Conservation (phyloP, 305 asterid species). For the Andrographis paniculata region DNA sequence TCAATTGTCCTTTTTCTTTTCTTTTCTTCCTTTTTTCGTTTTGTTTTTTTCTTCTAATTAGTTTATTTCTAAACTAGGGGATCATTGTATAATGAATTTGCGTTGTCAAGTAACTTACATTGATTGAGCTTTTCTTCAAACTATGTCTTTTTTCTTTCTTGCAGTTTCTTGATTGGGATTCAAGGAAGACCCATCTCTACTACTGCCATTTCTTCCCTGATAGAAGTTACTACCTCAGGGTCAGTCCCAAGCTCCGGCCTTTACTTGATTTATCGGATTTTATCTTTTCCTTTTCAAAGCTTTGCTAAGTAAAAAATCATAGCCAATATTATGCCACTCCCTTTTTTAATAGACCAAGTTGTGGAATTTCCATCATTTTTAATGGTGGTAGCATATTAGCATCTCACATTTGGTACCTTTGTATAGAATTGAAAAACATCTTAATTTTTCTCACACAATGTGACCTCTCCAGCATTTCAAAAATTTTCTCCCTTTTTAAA, state of each 20-base stretch:
- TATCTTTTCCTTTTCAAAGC: too few relatives aligned
- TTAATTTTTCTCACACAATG: constrained; percentile 1
- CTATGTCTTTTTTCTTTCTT: constrained; percentile 14
- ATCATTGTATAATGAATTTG: too few relatives aligned
- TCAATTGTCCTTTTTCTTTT: too few relatives aligned
- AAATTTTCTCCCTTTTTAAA: background rate
- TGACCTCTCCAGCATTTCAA: background rate
- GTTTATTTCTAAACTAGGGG: too few relatives aligned
- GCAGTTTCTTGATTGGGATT: constrained; percentile 62
- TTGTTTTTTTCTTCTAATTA: too few relatives aligned
- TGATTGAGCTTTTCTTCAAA: background rate
- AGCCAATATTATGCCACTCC: too few relatives aligned
- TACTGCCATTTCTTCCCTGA: constrained; percentile 37
- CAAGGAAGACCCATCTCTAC: constrained; percentile 48
- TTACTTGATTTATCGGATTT: background rate
- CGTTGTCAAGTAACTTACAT: too few relatives aligned
- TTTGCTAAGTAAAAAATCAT: too few relatives aligned
- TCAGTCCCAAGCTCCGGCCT: constrained; percentile 19
- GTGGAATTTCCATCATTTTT: background rate
- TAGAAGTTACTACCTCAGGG: constrained; percentile 54
- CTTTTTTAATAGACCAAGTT: too few relatives aligned
- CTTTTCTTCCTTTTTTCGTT: too few relatives aligned
- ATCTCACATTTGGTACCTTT: too few relatives aligned
- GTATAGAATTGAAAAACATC: constrained; percentile 1
- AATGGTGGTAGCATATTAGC: background rate